Percentiles rank a stretch among this genome's conserved stretches.
phyloP scores from a whole-genome alignment of 495 filamentous ascomycete genomes.

The Melanomma pulvis-pyrius region DNA sequence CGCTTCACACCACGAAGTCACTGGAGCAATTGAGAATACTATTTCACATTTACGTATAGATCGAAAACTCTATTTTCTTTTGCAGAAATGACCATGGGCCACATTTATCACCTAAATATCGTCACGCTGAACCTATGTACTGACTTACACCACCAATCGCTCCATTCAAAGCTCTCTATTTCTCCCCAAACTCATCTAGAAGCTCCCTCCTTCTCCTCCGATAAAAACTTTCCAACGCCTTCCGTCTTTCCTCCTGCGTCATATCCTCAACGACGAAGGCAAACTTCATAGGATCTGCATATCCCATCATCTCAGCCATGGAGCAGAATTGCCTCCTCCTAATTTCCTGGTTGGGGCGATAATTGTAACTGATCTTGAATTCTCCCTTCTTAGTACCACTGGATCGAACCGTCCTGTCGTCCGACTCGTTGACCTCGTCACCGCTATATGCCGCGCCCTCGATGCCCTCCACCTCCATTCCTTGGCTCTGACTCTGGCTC shows the following conservation, averaged over 20 bases:
- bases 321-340: conserved; percentile 83
- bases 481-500: conserved; percentile 10
- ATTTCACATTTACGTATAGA: too few species aligned
- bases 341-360: conserved; percentile 75
- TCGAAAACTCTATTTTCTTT: too few species aligned
- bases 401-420: background rate
- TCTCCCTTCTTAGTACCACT: conserved; percentile 16
- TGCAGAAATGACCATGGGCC: too few species aligned
- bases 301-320: conserved; percentile 82
- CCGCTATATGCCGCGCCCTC: background rate
- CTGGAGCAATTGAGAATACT: too few species aligned
- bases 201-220: conserved; percentile 49
- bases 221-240: conserved; percentile 85
- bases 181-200: conserved; percentile 3
- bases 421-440: conserved; percentile 3
- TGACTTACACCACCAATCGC: background rate
- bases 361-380: conserved; percentile 59
- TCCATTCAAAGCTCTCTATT: background rate
- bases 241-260: conserved; percentile 82
- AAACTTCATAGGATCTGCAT: conserved; percentile 77
- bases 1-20: background rate
- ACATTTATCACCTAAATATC: too few species aligned
- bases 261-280: conserved; percentile 90
- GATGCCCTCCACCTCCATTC: conserved; percentile 1
- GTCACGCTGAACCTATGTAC: too few species aligned